A percentile compares a stretch with the other conserved stretches of the same genome.
These are phyloP conservation scores for Niveomyces coronatus DNA, from an alignment of 2,329 filamentous ascomycete genomes.

Conservation along the genomic window DNA sequence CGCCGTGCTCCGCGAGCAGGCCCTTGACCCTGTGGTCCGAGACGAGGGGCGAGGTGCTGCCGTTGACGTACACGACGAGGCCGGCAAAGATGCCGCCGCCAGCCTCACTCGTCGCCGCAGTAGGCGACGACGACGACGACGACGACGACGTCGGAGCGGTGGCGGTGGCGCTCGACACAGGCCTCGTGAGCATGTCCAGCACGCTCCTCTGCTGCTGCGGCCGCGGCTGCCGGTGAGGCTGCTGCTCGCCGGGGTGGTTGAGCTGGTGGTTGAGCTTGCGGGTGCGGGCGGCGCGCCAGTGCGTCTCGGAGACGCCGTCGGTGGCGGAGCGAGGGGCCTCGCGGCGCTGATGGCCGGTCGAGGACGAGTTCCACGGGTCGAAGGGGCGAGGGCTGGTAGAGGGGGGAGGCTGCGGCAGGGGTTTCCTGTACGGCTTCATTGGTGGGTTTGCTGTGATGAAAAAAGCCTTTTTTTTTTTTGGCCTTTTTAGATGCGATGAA, in stretches of 20 bases:
- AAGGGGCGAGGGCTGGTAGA: slow-evolving; percentile 37
- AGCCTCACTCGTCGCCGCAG: neutral
- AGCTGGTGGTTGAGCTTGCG: slow-evolving; percentile 47
- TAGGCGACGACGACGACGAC: neutral
- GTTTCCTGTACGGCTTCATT: slow-evolving; percentile 6
- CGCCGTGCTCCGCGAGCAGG: slow-evolving; percentile 65
- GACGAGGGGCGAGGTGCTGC: slow-evolving; percentile 68
- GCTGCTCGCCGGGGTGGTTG: slow-evolving; percentile 32
- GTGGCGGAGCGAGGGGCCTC: slow-evolving; percentile 25
- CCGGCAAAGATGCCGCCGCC: slow-evolving; percentile 51
- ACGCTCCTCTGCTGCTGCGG: slow-evolving; percentile 29
- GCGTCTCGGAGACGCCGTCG: slow-evolving; percentile 51
- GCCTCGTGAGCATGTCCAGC: slow-evolving; percentile 41
- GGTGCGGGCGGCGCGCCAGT: slow-evolving; percentile 63
- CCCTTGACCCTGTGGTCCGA: slow-evolving; percentile 83
- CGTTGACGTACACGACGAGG: slow-evolving; percentile 75
- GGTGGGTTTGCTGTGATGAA: no score
- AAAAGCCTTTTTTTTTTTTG: no score
- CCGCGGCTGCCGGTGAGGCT: slow-evolving; percentile 22
- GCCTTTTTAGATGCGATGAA: no score
- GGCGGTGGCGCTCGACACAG: slow-evolving; percentile 23
- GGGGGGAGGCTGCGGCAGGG: slow-evolving; percentile 25
- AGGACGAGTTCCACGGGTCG: slow-evolving; percentile 63
- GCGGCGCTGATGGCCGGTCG: slow-evolving; percentile 63
- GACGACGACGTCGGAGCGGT: neutral